Evolutionary conservation across 148 eudicot species (phyloP).

Genomic region (Dianthus caryophyllus): DNA sequence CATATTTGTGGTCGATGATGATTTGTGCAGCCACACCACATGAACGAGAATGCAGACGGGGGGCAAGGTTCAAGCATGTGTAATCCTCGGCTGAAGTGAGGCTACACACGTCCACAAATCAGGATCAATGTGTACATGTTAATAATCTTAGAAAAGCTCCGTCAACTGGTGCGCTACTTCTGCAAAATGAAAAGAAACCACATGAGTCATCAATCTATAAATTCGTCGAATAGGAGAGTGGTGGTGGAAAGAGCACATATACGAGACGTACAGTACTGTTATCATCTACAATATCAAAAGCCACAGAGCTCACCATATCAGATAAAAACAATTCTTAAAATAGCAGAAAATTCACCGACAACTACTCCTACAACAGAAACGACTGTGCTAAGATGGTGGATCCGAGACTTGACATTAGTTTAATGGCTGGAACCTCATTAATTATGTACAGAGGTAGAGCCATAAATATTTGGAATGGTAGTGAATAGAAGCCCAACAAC

Average conservation of each 20-base stretch:
- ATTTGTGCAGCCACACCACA: neutral
- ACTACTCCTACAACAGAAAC: neutral
- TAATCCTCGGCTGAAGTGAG: slow-evolving; percentile 7
- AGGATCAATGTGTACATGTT: neutral
- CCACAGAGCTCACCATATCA: no score
- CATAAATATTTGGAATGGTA: no score
- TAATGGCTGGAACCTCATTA: no score
- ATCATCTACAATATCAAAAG: no score
- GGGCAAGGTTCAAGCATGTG: neutral
- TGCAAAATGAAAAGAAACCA: slow-evolving; percentile 31
- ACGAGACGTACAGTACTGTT: no score
- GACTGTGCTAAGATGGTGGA: neutral
- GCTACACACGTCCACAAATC: slow-evolving; percentile 6
- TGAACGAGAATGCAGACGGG: slow-evolving; percentile 11
- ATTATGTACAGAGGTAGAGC: no score
- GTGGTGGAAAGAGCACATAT: no score
- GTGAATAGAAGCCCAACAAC: neutral
- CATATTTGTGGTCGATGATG: neutral
- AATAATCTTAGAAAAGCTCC: slow-evolving; percentile 48
- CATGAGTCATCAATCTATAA: neutral
- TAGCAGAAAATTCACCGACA: neutral
- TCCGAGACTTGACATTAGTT: no score
- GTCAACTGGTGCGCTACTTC: slow-evolving; percentile 70
- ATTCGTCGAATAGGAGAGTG: neutral
- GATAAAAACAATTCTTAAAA: neutral